Percentiles rank a stretch among this genome's conserved stretches.
These are phyloP conservation scores for Boletellus ananiceps DNA, from an alignment of 768 basidiomycete genomes.

Conservation along the genomic window DNA sequence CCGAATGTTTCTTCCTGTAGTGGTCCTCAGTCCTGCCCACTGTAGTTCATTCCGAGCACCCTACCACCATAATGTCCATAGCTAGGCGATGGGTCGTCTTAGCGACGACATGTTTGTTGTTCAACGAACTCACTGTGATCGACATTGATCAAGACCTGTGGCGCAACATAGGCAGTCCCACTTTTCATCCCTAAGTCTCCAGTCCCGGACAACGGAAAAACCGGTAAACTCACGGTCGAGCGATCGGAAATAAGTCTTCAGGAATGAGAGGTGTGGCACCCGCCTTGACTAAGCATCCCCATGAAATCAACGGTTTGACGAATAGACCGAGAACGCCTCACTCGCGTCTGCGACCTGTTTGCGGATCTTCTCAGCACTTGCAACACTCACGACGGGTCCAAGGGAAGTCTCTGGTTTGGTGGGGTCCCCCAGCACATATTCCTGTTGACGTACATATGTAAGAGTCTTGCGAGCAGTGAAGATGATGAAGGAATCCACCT, in stretches of 20 bases:
- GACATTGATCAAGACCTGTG: slow-evolving; percentile 87
- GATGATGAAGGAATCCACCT: slow-evolving; percentile 38
- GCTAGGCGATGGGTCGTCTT: slow-evolving; percentile 35
- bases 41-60: slow-evolving; percentile 1
- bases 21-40: background rate
- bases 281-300: slow-evolving; percentile 46
- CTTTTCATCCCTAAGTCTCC: slow-evolving; percentile 32
- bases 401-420: slow-evolving; percentile 68
- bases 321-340: slow-evolving; percentile 28
- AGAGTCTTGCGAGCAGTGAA: background rate
- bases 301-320: background rate
- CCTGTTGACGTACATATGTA: slow-evolving; percentile 34
- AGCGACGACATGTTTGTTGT: slow-evolving; percentile 2
- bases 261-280: slow-evolving; percentile 79
- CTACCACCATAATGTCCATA: slow-evolving; percentile 91
- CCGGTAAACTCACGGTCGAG: slow-evolving; percentile 52
- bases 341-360: slow-evolving; percentile 85
- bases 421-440: slow-evolving; percentile 86
- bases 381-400: slow-evolving; percentile 89
- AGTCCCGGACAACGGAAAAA: background rate
- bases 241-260: slow-evolving; percentile 60
- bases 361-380: slow-evolving; percentile 78
- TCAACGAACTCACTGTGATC: slow-evolving; percentile 63
- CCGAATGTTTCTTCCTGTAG: slow-evolving; percentile 85
- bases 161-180: slow-evolving; percentile 83